These are phyloP conservation scores for Cyanidioschyzon merolae DNA, from an alignment of 23 red algal genomes.

Conservation along the genomic window DNA sequence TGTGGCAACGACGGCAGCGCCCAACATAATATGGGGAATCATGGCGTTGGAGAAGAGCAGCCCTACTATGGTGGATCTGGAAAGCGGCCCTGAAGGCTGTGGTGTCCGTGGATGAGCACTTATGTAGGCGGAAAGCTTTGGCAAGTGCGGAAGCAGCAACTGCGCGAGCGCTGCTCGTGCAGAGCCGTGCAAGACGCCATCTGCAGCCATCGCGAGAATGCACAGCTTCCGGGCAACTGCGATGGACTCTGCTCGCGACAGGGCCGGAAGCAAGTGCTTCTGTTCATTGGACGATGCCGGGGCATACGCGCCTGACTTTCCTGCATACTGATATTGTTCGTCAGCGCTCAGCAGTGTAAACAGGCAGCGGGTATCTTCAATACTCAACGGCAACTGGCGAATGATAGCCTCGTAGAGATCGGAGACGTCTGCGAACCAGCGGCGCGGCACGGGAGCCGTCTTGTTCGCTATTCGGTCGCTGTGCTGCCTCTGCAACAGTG, in stretches of 20 bases:
- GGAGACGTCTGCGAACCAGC: conserved; percentile 2
- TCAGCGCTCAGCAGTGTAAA: conserved; percentile 8
- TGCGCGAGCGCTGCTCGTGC: neutral
- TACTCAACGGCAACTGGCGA: neutral
- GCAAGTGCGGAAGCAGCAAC: conserved; percentile 10
- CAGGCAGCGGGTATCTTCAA: neutral
- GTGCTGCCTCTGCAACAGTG: neutral
- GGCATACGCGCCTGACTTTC: neutral
- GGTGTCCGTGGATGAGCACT: neutral
- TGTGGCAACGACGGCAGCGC: neutral
- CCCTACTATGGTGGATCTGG: neutral
- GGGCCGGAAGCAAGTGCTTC: no score
- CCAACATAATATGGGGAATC: neutral
- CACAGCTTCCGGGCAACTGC: neutral
- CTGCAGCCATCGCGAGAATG: neutral
- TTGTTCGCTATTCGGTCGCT: neutral
- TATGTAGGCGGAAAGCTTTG: neutral
- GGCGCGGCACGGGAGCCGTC: neutral
- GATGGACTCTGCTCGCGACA: neutral
- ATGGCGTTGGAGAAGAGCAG: conserved; percentile 12
- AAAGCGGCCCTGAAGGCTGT: neutral
- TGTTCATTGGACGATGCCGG: neutral
- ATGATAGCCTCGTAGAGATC: conserved; percentile 1
- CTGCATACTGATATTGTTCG: neutral
- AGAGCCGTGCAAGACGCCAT: neutral